Conservation (phyloP, 108 stramenopile species). For the Nannochloropsis gaditana region DNA sequence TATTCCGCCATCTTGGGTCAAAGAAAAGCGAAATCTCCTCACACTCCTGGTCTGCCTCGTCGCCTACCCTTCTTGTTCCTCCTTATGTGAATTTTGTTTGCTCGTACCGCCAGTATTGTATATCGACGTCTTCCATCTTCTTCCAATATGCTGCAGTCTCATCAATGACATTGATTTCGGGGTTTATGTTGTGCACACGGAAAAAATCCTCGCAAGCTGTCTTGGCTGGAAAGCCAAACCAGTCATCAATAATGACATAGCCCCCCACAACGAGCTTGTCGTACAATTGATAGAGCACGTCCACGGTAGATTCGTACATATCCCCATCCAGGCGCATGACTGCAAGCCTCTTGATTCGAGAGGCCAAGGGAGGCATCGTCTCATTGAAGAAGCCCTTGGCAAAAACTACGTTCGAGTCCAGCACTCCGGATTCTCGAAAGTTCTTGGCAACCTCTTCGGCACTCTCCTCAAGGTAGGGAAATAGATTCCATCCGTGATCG, state of each 20-base stretch:
- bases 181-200: not conserved
- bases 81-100: too few relatives aligned
- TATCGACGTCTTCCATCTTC: not conserved
- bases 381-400: slow-evolving; percentile 54
- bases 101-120: slow-evolving; percentile 16
- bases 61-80: too few relatives aligned
- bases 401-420: slow-evolving; percentile 32
- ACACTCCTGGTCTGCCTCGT: too few relatives aligned
- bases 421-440: not conserved
- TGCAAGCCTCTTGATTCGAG: slow-evolving; percentile 29
- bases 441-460: not conserved
- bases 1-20: too few relatives aligned
- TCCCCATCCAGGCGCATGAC: slow-evolving; percentile 50
- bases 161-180: not conserved
- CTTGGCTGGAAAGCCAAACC: slow-evolving; percentile 6
- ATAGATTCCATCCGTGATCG: slow-evolving; percentile 38
- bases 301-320: slow-evolving; percentile 56
- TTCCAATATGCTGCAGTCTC: not conserved
- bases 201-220: slow-evolving; percentile 23
- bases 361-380: slow-evolving; percentile 31
- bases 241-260: slow-evolving; percentile 24
- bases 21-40: too few relatives aligned
- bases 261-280: slow-evolving; percentile 29
- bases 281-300: slow-evolving; percentile 51
- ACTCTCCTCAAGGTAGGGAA: slow-evolving; percentile 42